Base-by-base conservation (phyloP, 208 protist species). In the Jaenimonas drosophilae region DNA sequence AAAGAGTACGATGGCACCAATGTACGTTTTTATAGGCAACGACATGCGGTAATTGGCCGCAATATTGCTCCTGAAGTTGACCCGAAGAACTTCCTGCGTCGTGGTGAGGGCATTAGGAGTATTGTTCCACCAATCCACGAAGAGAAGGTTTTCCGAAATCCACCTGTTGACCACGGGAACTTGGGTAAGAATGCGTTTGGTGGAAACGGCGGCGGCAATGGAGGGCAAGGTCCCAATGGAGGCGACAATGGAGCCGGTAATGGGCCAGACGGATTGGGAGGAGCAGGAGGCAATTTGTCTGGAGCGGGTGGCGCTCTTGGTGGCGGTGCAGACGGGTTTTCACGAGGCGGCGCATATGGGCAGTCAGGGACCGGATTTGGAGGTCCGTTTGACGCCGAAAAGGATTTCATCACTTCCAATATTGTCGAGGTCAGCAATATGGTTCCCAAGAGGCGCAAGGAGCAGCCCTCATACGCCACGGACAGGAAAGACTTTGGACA, bases 331-430 rank as follows among this genome's bases (percentile, higher is more conserved):
- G 37, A 11, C 6, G 37, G 37, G 23, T 25, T 25, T 21, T 7
- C 6, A 11, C 16, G 23, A 25, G 37, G 37, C 9, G n/a, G 30
- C 30, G 39, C 19, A 29, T 3, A 38, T 38, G 49, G 33, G 0
- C 24, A 43, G 26, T 37, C 38, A 9, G 37, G 37, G 19, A 48
- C n/a, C 12, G 14, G 14, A 24, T 32, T 29, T 23, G 6, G 43
- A n/a, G 52, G 40, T 33, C 26, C 44, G 47, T 31, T 76, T 23
- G 53, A 51, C 3, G 57, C 62, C 1, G 49, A 80, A 38, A 96
- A 95, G 50, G 64, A 97, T 45, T 97, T 94, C 70, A 73, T 97
- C 21, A 75, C 66, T 1, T 89, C 83, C 16, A 97, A 97, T 40
- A 94, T 95, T 49, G 88, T 97, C 21, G 86, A 95, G 25, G 65